Conservation (phyloP, 1,284 basidiomycete species). For the Cryptococcus sp. region DNA sequence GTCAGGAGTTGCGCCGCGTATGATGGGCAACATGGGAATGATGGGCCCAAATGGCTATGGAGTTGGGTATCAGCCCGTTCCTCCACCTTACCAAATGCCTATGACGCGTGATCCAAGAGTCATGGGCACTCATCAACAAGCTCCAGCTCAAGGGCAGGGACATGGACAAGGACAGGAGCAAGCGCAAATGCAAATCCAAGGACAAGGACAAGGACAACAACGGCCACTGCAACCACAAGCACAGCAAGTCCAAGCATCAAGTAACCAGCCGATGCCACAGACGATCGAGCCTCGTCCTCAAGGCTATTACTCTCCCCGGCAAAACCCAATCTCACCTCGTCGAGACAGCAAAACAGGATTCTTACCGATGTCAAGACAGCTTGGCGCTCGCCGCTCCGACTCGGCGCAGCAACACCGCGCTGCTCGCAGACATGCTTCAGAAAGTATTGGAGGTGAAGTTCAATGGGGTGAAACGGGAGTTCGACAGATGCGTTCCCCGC, state of each 20-base stretch:
- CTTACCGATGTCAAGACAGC: background rate
- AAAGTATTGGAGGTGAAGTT: background rate
- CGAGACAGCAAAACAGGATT: background rate
- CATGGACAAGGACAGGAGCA: background rate
- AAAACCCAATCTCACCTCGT: constrained; percentile 13
- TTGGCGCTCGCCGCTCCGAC: background rate
- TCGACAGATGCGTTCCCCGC: background rate
- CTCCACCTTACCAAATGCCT: constrained; percentile 24
- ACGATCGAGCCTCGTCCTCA: constrained; percentile 10
- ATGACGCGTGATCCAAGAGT: constrained; percentile 1
- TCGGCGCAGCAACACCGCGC: background rate
- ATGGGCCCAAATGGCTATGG: background rate
- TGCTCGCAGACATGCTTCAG: background rate
- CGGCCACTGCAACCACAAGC: background rate
- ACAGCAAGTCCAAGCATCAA: background rate
- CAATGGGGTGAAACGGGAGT: background rate
- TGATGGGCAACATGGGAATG: constrained; percentile 6
- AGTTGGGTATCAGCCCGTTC: constrained; percentile 5
- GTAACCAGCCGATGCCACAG: constrained; percentile 5
- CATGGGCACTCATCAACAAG: background rate
- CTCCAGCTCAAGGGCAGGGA: constrained; percentile 9
- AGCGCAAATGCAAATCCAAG: background rate
- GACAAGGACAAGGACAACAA: background rate
- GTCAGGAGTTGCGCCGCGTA: constrained; percentile 3
- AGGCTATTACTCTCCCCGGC: constrained; percentile 26